A percentile compares a stretch with the other conserved stretches of the same genome.
These are phyloP conservation scores for Solanum habrochaites DNA, from an alignment of 257 asterid species.

Conservation along the genomic window DNA sequence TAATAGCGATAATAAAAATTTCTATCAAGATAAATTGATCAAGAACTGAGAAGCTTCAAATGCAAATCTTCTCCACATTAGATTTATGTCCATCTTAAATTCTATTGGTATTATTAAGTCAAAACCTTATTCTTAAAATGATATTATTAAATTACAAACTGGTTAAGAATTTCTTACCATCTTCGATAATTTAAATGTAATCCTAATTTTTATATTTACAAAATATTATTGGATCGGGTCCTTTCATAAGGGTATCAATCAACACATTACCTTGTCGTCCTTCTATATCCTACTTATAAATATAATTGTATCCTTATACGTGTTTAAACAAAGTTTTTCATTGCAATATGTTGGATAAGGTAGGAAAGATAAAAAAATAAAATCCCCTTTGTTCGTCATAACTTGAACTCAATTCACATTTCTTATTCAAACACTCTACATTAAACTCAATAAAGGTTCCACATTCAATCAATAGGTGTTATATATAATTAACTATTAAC, in stretches of 20 bases:
- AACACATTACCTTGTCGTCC: neutral
- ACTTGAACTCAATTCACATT: too few relatives aligned
- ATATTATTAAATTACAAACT: neutral
- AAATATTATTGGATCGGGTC: neutral
- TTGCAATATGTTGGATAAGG: neutral
- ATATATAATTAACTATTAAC: too few relatives aligned
- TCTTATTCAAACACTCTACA: neutral
- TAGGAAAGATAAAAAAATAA: too few relatives aligned
- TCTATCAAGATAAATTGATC: neutral
- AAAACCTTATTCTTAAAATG: neutral
- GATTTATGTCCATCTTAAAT: neutral
- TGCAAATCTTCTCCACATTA: neutral
- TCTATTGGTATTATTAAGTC: neutral
- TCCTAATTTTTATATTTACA: too few relatives aligned
- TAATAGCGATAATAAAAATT: neutral
- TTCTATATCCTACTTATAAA: neutral
- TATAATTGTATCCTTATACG: neutral
- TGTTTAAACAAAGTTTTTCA: too few relatives aligned
- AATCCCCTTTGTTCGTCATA: too few relatives aligned
- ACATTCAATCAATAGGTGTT: too few relatives aligned
- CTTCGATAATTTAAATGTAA: neutral
- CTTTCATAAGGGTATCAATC: neutral
- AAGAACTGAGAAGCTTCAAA: neutral
- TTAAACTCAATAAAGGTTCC: accelerated
- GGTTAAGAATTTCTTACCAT: neutral